phyloP scores from a whole-genome alignment of 495 filamentous ascomycete genomes.

The Tirmania nivea region DNA sequence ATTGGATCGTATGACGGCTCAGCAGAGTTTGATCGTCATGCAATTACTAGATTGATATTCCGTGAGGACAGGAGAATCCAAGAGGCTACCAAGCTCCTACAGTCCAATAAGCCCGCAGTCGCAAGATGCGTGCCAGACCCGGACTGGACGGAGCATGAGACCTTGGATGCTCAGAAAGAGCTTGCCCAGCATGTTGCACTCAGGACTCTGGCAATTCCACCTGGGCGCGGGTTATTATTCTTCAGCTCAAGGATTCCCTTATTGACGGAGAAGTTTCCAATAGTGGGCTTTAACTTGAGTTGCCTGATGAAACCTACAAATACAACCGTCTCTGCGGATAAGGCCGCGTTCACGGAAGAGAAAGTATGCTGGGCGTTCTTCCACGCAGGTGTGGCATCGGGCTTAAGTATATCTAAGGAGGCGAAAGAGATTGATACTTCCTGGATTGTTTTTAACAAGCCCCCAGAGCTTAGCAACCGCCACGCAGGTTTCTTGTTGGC shows the following conservation, averaged over 20 bases:
- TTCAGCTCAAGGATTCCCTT: conserved; percentile 67
- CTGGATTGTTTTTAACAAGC: conserved; percentile 97
- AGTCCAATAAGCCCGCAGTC: conserved; percentile 52
- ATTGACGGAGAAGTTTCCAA: conserved; percentile 70
- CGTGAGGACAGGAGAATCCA: conserved; percentile 69
- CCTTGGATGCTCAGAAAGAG: conserved; percentile 86
- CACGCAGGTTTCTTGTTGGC: conserved; percentile 87
- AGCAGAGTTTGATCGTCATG: conserved; percentile 56
- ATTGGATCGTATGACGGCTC: conserved; percentile 41
- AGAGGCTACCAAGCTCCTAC: conserved; percentile 58
- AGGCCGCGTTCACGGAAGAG: conserved; percentile 65
- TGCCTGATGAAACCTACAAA: conserved; percentile 81
- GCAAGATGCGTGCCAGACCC: conserved; percentile 53
- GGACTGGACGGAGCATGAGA: conserved; percentile 60
- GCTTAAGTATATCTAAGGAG: conserved; percentile 68
- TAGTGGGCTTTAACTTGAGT: conserved; percentile 66
- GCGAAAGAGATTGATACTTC: conserved; percentile 92
- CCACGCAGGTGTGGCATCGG: conserved; percentile 78
- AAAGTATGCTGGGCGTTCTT: conserved; percentile 97
- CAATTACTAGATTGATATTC: conserved; percentile 66
- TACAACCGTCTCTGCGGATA: conserved; percentile 71
- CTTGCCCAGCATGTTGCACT: conserved; percentile 64
- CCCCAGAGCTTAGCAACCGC: conserved; percentile 69
- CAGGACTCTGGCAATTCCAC: conserved; percentile 66
- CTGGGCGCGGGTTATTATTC: conserved; percentile 62